Conservation (phyloP, 2,329 filamentous ascomycete genomes). For the Stachybotrys chartarum region DNA sequence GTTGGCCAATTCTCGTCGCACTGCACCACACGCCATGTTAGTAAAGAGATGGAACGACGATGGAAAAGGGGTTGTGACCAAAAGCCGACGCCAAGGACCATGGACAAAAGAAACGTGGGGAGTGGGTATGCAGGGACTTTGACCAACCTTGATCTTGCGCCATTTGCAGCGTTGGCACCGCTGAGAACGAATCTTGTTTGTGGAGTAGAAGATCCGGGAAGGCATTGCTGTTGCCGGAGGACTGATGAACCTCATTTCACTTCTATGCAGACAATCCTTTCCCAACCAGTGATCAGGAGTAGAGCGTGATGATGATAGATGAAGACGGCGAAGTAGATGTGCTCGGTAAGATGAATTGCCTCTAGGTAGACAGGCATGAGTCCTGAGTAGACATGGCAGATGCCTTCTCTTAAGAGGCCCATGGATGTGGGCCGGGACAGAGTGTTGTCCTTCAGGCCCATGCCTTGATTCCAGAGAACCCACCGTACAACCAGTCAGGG, state of each 20-base stretch:
- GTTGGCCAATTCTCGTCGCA: slow-evolving; percentile 2
- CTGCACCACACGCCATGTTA: not conserved
- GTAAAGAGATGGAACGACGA: not conserved
- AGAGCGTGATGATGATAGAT: too few species aligned
- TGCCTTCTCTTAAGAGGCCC: too few species aligned
- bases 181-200: not conserved
- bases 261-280: too few species aligned
- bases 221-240: not conserved
- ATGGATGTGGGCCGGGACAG: too few species aligned
- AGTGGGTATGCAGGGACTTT: not conserved
- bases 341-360: too few species aligned
- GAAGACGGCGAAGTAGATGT: too few species aligned
- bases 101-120: not conserved
- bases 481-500: too few species aligned
- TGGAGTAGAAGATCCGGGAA: not conserved
- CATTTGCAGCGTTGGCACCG: slow-evolving; percentile 1
- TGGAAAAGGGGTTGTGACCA: not conserved
- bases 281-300: too few species aligned
- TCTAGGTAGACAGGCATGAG: too few species aligned
- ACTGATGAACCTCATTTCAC: not conserved
- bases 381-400: too few species aligned
- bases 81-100: not conserved
- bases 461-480: too few species aligned
- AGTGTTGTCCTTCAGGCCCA: too few species aligned
- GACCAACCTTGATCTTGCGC: slow-evolving; percentile 1